Conservation (phyloP, 2,329 filamentous ascomycete genomes). For the Amauroascus verrucosus region DNA sequence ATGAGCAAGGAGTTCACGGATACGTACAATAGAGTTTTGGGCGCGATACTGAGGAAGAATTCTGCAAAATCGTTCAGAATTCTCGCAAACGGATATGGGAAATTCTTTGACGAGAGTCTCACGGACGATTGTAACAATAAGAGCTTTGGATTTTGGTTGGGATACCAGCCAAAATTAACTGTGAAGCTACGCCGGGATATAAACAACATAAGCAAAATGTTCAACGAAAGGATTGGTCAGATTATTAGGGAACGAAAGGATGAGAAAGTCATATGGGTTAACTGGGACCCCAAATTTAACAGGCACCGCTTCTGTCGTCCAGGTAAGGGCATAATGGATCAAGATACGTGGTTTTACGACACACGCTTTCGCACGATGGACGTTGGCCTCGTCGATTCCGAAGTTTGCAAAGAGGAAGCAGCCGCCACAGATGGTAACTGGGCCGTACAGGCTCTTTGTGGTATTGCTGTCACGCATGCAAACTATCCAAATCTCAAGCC, state of each 20-base stretch:
- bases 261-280: conserved; percentile 18
- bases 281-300: conserved; percentile 21
- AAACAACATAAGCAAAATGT: conserved; percentile 18
- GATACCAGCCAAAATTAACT: conserved; percentile 16
- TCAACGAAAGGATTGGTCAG: conserved; percentile 22
- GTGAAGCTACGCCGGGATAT: conserved; percentile 19
- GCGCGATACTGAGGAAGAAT: conserved; percentile 19
- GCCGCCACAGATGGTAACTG: conserved; percentile 9
- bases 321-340: conserved; percentile 14
- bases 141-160: conserved; percentile 14
- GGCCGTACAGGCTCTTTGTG: conserved; percentile 11
- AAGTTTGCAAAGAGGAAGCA: conserved; percentile 7
- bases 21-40: conserved; percentile 17
- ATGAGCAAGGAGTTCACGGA: conserved; percentile 15
- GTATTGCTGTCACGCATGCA: conserved; percentile 9
- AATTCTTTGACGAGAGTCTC: conserved; percentile 20
- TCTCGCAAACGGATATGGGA: conserved; percentile 17
- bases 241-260: conserved; percentile 19
- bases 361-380: conserved; percentile 13
- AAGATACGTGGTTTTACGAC: conserved; percentile 24
- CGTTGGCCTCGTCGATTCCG: conserved; percentile 6
- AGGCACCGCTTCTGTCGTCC: conserved; percentile 23
- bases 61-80: conserved; percentile 22
- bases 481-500: conserved; percentile 7
- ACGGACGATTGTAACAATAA: conserved; percentile 15